These are phyloP conservation scores for Herpetospermum pedunculosum DNA, from an alignment of 306 rosid species.

Conservation along the genomic window DNA sequence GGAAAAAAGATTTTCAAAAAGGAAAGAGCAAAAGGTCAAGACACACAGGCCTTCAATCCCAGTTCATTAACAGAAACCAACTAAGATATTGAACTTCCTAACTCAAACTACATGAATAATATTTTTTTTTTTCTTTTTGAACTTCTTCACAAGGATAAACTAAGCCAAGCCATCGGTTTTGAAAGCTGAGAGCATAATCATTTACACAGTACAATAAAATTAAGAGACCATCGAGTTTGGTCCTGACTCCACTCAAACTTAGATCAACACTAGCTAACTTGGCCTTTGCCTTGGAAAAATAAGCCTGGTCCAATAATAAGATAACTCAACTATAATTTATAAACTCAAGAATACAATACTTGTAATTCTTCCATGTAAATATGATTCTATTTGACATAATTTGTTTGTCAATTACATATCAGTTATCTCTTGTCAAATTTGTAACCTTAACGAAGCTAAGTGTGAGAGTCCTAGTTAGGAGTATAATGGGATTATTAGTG, in stretches of 20 bases:
- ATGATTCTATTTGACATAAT: background rate
- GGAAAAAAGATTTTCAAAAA: background rate
- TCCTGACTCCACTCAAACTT: background rate
- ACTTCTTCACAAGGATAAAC: background rate
- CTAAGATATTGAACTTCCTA: background rate
- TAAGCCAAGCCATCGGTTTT: background rate
- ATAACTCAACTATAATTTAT: background rate
- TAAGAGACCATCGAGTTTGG: background rate
- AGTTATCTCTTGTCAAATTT: background rate
- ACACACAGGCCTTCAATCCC: background rate
- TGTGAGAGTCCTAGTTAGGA: too few species aligned
- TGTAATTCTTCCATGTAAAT: background rate
- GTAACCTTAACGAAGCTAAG: background rate
- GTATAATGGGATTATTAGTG: too few species aligned
- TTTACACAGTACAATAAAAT: background rate
- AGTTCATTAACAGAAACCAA: background rate
- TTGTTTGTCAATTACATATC: background rate
- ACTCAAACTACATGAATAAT: background rate
- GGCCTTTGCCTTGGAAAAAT: background rate
- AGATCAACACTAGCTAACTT: background rate
- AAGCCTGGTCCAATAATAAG: background rate
- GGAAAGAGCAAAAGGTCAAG: background rate
- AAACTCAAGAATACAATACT: background rate
- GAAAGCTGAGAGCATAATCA: background rate
- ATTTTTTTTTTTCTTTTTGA: background rate